A percentile compares a stretch with the other conserved stretches of the same genome.
These are phyloP conservation scores for Zopfia rhizophila DNA, from an alignment of 2,329 filamentous ascomycete species.

Conservation along the genomic window DNA sequence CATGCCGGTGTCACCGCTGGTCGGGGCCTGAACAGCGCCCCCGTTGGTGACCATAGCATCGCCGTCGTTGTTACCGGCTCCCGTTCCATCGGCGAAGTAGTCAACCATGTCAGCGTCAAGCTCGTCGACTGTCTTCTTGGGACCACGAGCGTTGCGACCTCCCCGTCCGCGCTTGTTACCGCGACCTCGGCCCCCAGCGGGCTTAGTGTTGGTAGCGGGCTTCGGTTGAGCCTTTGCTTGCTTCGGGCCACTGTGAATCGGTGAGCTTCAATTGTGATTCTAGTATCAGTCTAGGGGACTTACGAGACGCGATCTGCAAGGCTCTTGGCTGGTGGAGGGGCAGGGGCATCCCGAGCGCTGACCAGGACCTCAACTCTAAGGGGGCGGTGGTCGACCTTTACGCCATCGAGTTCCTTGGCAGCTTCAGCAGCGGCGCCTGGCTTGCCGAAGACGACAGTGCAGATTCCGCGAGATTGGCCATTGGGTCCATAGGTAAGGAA, in stretches of 20 bases:
- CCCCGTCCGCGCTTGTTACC: constrained; percentile 59
- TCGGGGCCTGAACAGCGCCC: constrained; percentile 56
- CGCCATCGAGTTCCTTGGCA: constrained; percentile 83
- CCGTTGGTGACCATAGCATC: constrained; percentile 59
- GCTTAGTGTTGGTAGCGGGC: constrained; percentile 80
- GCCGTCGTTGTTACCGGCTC: constrained; percentile 57
- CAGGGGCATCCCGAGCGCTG: constrained; percentile 76
- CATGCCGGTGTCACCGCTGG: constrained; percentile 50
- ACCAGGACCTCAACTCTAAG: constrained; percentile 98
- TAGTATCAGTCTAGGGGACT: constrained; percentile 45
- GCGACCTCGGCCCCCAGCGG: constrained; percentile 59
- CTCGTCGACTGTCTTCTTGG: constrained; percentile 97
- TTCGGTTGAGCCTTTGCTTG: constrained; percentile 68
- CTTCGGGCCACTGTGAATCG: constrained; percentile 71
- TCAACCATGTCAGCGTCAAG: constrained; percentile 98
- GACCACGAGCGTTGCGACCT: constrained; percentile 52
- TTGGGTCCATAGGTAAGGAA: constrained; percentile 93
- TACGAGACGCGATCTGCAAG: constrained; percentile 87
- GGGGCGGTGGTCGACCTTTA: constrained; percentile 87
- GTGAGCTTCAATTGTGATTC: constrained; percentile 38
- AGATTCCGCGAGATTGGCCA: constrained; percentile 90
- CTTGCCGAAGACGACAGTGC: constrained; percentile 86
- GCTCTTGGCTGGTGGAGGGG: constrained; percentile 72
- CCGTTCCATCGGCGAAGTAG: constrained; percentile 75
- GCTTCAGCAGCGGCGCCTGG: constrained; percentile 86